These are phyloP conservation scores for Tuber indicum DNA, from an alignment of 495 filamentous ascomycete genomes.

Conservation along the genomic window DNA sequence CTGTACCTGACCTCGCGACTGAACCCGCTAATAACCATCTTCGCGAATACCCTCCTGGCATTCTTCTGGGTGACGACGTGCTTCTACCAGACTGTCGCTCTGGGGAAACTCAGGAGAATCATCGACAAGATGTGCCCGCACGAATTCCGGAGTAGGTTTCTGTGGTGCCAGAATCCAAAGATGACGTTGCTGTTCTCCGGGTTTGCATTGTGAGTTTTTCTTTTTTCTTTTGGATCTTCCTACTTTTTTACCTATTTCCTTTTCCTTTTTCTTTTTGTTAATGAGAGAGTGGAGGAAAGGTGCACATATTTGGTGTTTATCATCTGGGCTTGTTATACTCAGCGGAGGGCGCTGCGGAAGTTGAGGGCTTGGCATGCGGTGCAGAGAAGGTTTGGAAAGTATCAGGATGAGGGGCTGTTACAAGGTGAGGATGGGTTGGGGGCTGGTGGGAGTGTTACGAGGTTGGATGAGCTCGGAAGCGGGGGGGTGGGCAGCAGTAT, in stretches of 20 bases:
- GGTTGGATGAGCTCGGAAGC: background rate
- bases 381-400: background rate
- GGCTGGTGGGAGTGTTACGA: background rate
- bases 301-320: constrained; percentile 1
- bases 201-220: constrained; percentile 12
- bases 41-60: constrained; percentile 15
- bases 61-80: constrained; percentile 24
- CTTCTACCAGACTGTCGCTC: constrained; percentile 20
- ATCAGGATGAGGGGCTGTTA: background rate
- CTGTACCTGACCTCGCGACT: constrained; percentile 15
- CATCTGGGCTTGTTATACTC: background rate
- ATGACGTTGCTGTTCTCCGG: constrained; percentile 22
- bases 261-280: background rate
- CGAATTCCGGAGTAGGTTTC: constrained; percentile 21
- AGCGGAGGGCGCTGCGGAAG: background rate
- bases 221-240: background rate
- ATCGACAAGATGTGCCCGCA: constrained; percentile 24
- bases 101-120: constrained; percentile 14
- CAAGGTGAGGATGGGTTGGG: background rate
- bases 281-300: background rate
- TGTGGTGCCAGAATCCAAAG: constrained; percentile 30
- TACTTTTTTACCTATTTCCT: too few relatives aligned
- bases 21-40: constrained; percentile 17
- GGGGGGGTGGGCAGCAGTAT: background rate
- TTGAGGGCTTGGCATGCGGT: background rate